Percentiles rank a stretch among this genome's conserved stretches.
Evolutionary conservation across 148 eudicot species (phyloP).

Genomic region (Rheum nobile): DNA sequence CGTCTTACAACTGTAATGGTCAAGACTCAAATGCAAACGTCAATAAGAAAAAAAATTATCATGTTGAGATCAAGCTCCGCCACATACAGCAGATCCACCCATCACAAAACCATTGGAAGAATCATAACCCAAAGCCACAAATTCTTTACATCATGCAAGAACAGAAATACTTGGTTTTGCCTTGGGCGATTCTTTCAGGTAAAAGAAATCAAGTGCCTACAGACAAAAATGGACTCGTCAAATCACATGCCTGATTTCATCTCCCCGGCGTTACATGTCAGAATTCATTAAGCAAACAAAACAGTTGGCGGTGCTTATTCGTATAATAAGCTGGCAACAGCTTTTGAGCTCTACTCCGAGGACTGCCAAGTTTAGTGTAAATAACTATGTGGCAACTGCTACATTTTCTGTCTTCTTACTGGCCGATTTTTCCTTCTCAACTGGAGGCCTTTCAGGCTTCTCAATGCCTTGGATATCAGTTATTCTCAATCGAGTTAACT

Average conservation of each 20-base stretch:
- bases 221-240: not conserved
- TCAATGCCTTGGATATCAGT: slow-evolving; percentile 78
- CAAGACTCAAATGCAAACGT: not conserved
- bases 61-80: not conserved
- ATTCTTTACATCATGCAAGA: not conserved
- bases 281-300: slow-evolving; percentile 1
- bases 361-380: not conserved
- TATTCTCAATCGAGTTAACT: slow-evolving; percentile 83
- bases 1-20: not conserved
- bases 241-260: slow-evolving; percentile 5
- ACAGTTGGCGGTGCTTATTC: too few species aligned
- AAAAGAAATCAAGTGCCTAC: not conserved
- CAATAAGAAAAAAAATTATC: not conserved
- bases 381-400: slow-evolving; percentile 33
- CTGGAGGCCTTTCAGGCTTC: slow-evolving; percentile 42
- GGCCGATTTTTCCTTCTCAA: slow-evolving; percentile 21
- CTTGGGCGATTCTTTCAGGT: not conserved
- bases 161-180: not conserved
- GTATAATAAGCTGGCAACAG: too few species aligned
- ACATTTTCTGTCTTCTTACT: slow-evolving; percentile 39
- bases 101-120: not conserved
- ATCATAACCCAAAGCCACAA: not conserved
- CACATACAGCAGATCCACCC: not conserved
- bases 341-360: too few species aligned
- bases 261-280: not conserved